These are phyloP conservation scores for Thelonectria olida DNA, from an alignment of 2,329 filamentous ascomycete genomes.

Conservation along the genomic window DNA sequence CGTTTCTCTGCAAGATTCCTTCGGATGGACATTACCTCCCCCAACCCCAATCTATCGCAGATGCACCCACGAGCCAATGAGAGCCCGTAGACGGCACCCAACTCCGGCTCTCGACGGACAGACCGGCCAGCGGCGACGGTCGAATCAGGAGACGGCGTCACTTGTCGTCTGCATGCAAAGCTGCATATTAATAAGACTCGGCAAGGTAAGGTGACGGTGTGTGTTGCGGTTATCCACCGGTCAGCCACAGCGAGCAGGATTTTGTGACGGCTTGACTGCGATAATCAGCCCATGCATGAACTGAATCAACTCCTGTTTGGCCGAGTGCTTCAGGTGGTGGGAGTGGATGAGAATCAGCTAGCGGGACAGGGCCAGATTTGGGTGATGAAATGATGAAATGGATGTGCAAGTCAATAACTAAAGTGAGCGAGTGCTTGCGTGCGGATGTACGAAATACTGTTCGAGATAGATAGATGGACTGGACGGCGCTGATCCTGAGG, in stretches of 20 bases:
- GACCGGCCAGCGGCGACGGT: conserved; percentile 21
- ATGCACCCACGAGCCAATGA: conserved; percentile 22
- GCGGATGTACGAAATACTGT: neutral
- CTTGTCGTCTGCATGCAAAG: conserved; percentile 19
- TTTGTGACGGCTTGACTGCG: conserved; percentile 25
- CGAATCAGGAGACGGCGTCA: conserved; percentile 29
- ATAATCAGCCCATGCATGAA: conserved; percentile 42
- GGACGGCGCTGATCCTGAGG: neutral
- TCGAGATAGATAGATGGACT: conserved; percentile 4
- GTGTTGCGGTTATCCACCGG: conserved; percentile 24
- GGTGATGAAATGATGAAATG: neutral
- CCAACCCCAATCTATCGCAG: conserved; percentile 30
- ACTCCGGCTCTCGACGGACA: conserved; percentile 25
- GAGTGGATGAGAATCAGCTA: conserved; percentile 18
- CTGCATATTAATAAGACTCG: conserved; percentile 10
- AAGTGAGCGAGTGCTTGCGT: neutral
- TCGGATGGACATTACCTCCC: conserved; percentile 27
- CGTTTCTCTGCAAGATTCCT: conserved; percentile 32
- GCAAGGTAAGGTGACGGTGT: conserved; percentile 24
- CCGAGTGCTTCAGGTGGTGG: conserved; percentile 22
- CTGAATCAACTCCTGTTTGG: conserved; percentile 30
- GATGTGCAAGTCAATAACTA: neutral
- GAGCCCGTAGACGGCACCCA: conserved; percentile 15
- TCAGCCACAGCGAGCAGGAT: conserved; percentile 37
- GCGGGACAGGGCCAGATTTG: neutral